phyloP scores from a whole-genome alignment of 2,329 filamentous ascomycete species.

The Beauveria sp. region DNA sequence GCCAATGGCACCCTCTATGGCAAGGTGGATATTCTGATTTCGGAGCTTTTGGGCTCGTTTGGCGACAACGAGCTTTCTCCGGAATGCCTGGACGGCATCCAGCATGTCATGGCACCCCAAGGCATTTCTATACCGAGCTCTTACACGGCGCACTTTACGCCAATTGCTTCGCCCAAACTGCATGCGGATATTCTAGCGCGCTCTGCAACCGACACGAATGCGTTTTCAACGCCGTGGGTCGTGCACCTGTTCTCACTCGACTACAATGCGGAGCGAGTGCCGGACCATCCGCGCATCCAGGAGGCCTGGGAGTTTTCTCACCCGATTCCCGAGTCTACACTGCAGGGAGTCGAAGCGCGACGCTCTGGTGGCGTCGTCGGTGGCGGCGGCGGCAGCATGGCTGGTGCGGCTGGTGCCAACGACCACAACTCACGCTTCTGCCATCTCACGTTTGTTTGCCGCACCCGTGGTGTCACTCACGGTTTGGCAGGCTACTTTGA shows the following conservation, averaged over 20 bases:
- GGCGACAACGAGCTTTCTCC: conserved; percentile 95
- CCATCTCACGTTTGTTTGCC: conserved; percentile 69
- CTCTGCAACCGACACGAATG: conserved; percentile 52
- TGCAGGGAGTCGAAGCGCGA: conserved; percentile 48
- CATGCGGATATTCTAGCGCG: conserved; percentile 71
- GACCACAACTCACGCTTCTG: conserved; percentile 84
- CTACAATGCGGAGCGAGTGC: conserved; percentile 62
- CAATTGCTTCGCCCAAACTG: conserved; percentile 79
- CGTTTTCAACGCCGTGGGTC: conserved; percentile 88
- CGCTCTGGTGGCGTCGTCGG: conserved; percentile 57
- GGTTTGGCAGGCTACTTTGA: conserved; percentile 94
- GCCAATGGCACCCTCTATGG: conserved; percentile 41
- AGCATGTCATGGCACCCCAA: conserved; percentile 73
- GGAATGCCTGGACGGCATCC: conserved; percentile 92
- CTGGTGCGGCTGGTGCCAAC: conserved; percentile 72
- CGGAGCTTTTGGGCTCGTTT: conserved; percentile 89
- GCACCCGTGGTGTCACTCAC: conserved; percentile 75
- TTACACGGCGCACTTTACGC: conserved; percentile 91
- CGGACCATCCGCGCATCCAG: conserved; percentile 58
- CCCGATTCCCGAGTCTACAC: conserved; percentile 54
- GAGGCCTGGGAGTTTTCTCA: conserved; percentile 76
- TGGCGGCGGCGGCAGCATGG: conserved; percentile 65
- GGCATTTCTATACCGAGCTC: conserved; percentile 91
- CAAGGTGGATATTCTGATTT: conserved; percentile 86
- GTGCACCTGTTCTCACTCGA: conserved; percentile 87